Conservation (phyloP, 78 protist genomes). For the Parvularia atlantis region DNA sequence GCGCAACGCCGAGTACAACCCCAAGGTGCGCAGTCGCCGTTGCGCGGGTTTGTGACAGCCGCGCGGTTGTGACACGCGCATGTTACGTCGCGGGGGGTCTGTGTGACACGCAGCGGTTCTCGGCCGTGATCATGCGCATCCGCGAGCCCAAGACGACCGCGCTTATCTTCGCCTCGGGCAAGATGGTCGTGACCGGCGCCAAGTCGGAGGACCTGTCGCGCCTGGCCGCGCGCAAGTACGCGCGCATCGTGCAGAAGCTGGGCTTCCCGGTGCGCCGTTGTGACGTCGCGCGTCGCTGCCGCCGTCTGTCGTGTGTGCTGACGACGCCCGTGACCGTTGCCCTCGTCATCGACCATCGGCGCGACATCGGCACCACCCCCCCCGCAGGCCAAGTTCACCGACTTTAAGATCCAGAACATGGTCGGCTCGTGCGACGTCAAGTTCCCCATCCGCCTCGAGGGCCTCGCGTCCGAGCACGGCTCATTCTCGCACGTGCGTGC, state of each 20-base stretch:
- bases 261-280: constrained; percentile 6
- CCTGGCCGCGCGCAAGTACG: constrained; percentile 85
- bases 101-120: constrained; percentile 50
- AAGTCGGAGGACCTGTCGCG: constrained; percentile 70
- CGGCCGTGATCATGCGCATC: constrained; percentile 93
- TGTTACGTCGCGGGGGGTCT: no score
- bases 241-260: constrained; percentile 81
- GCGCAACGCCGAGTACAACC: constrained; percentile 95
- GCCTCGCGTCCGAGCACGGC: constrained; percentile 48
- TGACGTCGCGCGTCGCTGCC: no score
- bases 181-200: constrained; percentile 91
- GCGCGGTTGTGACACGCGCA: no score
- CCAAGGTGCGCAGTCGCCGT: constrained; percentile 65
- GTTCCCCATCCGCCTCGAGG: constrained; percentile 88
- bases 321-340: no score
- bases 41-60: no score
- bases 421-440: constrained; percentile 84
- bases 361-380: background rate
- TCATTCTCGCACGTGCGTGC: constrained; percentile 19
- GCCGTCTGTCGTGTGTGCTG: no score
- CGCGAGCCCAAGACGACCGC: constrained; percentile 95
- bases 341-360: no score
- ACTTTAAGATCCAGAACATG: constrained; percentile 84
- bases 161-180: constrained; percentile 84
- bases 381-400: constrained; percentile 37